Evolutionary conservation across 2,329 filamentous ascomycete species (phyloP), one percentile per base, ranked within the genome.

Genomic region (Macrophomina tecta): DNA sequence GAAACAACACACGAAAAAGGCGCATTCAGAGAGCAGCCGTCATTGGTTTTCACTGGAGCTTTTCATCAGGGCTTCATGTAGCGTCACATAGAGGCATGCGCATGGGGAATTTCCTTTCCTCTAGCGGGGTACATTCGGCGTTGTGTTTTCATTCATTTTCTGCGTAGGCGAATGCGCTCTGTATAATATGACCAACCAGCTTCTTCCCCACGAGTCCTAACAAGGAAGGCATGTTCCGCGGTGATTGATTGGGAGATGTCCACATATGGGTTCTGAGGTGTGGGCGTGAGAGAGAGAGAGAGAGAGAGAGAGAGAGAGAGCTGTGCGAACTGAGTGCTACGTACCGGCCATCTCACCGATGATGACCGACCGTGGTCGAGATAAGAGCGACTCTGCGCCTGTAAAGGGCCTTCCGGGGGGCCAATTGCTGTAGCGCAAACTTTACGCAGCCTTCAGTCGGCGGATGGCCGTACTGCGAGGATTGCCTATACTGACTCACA

Each of bases 71-170:
- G 28, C 46, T 55, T 18, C 32, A 5, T 53, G 49, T 53, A 40
- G 52, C 52, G 38, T 55, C 52, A 55, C 38, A 55, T 55, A 55
- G 52, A 55, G 52, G 12, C n/a, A 55, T 55, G 52, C 52, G 52
- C 52, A 38, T 55, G 32, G 52, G 52, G 52, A 34, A 34, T 45
- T 16, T 45, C 16, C 12, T 45, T 45, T 14, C 16, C 30, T 52
- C 34, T 55, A 18, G 9, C 32, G 23, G 34, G 52, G 52, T 55
- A 40, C 16, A 18, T 7, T 7, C 49, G 52, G 52, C 52, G 52
- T 55, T 55, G 38, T 55, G 9, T 38, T 38, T 38, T 23, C 23
- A 23, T 23, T 23, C 23, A 23, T 2, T 38, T 38, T 12, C 36
- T 38, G 6, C 11, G 7, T 7, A 38, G 36, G 36, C 7, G 36